These are phyloP conservation scores for Auricularia cornea DNA, from an alignment of 768 basidiomycete genomes.

Conservation along the genomic window DNA sequence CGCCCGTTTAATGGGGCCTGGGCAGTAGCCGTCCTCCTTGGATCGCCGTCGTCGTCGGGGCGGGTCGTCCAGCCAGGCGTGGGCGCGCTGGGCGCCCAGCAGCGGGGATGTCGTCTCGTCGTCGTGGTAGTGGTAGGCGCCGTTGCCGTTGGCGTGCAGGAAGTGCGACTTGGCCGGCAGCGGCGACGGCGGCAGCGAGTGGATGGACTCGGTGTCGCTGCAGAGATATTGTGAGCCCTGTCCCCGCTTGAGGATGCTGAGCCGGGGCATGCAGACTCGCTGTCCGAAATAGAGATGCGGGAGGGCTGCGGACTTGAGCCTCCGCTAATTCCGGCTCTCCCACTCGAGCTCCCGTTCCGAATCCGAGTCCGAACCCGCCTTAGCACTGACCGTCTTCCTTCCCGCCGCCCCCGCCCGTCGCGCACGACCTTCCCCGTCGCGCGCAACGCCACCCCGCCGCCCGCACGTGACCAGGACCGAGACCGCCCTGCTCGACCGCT, in stretches of 20 bases:
- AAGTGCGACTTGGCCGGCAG: constrained; percentile 22
- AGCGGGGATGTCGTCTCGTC: constrained; percentile 39
- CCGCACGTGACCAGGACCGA: too few relatives aligned
- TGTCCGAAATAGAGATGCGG: background rate
- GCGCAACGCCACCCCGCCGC: too few relatives aligned
- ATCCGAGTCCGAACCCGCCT: too few relatives aligned
- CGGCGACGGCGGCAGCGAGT: constrained; percentile 58
- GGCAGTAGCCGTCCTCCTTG: constrained; percentile 33
- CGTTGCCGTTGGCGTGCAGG: constrained; percentile 44
- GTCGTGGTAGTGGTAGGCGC: constrained; percentile 1
- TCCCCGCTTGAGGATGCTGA: background rate
- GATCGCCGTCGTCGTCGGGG: constrained; percentile 36
- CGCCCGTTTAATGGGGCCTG: constrained; percentile 47
- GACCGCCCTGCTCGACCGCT: too few relatives aligned
- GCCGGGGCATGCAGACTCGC: constrained; percentile 37
- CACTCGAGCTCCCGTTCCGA: too few relatives aligned
- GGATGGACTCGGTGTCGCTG: constrained; percentile 25
- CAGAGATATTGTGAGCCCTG: background rate
- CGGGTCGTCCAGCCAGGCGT: constrained; percentile 50
- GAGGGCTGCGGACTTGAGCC: too few relatives aligned
- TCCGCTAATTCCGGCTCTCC: background rate
- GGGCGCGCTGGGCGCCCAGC: constrained; percentile 31
- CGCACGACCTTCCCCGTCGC: too few relatives aligned
- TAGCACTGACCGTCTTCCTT: too few relatives aligned
- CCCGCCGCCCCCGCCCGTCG: too few relatives aligned